These are phyloP conservation scores for Backusella macrospora DNA, from an alignment of 192 early-diverging fungal species.

Conservation along the genomic window DNA sequence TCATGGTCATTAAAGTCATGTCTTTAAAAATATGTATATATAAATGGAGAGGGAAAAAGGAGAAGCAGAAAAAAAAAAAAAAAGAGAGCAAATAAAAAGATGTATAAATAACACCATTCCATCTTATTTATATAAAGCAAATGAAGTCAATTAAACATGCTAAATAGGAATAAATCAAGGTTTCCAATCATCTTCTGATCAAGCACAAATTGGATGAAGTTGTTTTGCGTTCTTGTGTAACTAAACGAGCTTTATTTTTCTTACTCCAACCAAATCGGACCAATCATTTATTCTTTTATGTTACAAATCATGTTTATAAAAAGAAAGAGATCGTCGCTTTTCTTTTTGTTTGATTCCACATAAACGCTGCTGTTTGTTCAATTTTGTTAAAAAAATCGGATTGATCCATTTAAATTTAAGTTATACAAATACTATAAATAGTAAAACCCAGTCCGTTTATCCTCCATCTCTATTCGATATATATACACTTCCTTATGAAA, in stretches of 20 bases:
- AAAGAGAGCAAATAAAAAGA: neutral
- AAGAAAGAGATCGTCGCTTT: constrained; percentile 11
- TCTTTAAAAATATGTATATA: neutral
- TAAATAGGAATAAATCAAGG: neutral
- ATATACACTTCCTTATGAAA: neutral
- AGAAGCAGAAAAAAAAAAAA: neutral
- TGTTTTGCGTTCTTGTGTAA: neutral
- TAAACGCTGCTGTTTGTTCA: neutral
- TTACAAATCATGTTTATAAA: constrained; percentile 12
- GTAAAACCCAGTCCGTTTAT: constrained; percentile 1
- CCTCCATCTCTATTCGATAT: neutral
- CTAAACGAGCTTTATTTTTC: neutral
- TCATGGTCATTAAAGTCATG: neutral
- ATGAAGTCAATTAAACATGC: neutral
- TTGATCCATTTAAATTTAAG: constrained; percentile 1
- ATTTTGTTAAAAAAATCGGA: neutral
- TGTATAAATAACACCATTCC: neutral
- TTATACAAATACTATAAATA: constrained; percentile 13
- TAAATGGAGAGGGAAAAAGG: too few species aligned
- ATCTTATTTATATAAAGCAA: neutral
- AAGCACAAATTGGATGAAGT: constrained; percentile 1
- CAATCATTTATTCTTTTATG: neutral
- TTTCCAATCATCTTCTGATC: neutral
- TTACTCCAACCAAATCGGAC: neutral
- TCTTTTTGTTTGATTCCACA: constrained; percentile 6